These are phyloP conservation scores for Trypanosoma caninum DNA, from an alignment of 208 protist genomes.

Conservation along the genomic window DNA sequence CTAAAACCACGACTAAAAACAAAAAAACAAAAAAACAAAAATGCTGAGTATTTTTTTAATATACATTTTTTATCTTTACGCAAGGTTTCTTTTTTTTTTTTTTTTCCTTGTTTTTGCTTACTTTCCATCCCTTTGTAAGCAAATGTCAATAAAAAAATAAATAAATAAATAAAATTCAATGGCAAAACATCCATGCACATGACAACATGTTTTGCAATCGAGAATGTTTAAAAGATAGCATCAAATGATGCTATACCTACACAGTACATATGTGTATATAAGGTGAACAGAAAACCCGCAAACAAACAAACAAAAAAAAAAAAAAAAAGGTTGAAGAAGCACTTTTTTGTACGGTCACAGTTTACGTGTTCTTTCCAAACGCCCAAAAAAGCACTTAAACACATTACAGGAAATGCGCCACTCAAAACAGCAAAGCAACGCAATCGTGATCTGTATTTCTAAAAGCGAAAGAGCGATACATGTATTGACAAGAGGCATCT, in stretches of 20 bases:
- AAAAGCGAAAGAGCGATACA: slow-evolving; percentile 53
- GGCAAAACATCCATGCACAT: too few relatives aligned
- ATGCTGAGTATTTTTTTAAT: not conserved
- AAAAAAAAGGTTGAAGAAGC: too few relatives aligned
- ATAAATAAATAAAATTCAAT: too few relatives aligned
- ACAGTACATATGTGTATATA: too few relatives aligned
- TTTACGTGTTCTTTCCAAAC: not conserved
- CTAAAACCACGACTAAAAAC: not conserved
- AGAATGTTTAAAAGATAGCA: too few relatives aligned
- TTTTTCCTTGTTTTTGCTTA: too few relatives aligned
- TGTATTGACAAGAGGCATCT: slow-evolving; percentile 15
- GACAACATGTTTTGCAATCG: too few relatives aligned
- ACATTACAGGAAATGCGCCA: not conserved
- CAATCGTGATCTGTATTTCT: slow-evolving; percentile 74
- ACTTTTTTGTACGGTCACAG: too few relatives aligned
- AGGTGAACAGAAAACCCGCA: not conserved
- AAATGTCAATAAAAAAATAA: too few relatives aligned
- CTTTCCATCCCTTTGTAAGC: too few relatives aligned
- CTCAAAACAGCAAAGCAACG: slow-evolving; percentile 37
- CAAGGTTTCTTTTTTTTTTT: not conserved
- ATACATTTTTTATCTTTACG: not conserved
- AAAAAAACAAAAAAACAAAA: not conserved
- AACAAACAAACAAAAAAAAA: not conserved
- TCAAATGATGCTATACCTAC: too few relatives aligned
- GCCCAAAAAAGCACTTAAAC: not conserved